Base-by-base conservation (phyloP, 352 stramenopile genomes). In the Phytophthora vignae region DNA sequence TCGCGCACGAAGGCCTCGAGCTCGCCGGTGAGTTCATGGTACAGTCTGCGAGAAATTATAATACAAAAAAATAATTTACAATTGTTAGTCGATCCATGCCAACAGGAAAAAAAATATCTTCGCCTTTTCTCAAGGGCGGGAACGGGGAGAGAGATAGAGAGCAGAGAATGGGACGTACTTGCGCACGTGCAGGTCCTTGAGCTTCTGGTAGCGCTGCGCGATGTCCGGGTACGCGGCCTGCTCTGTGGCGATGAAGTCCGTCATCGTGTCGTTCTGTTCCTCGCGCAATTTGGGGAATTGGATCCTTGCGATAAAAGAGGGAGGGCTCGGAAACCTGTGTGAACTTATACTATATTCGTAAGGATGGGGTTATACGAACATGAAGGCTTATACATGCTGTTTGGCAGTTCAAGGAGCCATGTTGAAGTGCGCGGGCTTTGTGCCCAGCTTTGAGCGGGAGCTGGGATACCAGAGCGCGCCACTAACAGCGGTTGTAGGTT, bases 1-100 rank as follows among this genome's bases (percentile, higher is more conserved):
- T 97, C 86, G 53, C 87, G 90, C 25, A 99, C 88, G 71, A 99
- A 99, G 29, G 90, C 81, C 60, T 98, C 83, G 17, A 99, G 66
- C 38, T 91, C 85, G 60, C 96, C 80, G 4, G 98, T 99, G 22
- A 99, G 91, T 78, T 99, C 96, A 94, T 99, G 97, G 90, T 98
- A 99, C 33, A 99, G 77, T 80, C 98, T 99, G 64, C 6, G 49
- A 33, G 14, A 68, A 66, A 31, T 48, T 10, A 67, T 21, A 12
- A n/a, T 31, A n/a, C n/a, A n/a, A n/a, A n/a, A 53, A 33, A 31
- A 21, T 14, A 42, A 14, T 15, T 59, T 25, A 14, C 40, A 48
- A 8, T 15, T 22, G 27, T 42, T 52, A 60, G 48, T 57, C 25
- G 4, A 22, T 33, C 14, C 10, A 61, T 58, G 27, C 31, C 0